Evolutionary conservation across 129 eudicot species (phyloP).

Genomic region (Tagetes erecta): DNA sequence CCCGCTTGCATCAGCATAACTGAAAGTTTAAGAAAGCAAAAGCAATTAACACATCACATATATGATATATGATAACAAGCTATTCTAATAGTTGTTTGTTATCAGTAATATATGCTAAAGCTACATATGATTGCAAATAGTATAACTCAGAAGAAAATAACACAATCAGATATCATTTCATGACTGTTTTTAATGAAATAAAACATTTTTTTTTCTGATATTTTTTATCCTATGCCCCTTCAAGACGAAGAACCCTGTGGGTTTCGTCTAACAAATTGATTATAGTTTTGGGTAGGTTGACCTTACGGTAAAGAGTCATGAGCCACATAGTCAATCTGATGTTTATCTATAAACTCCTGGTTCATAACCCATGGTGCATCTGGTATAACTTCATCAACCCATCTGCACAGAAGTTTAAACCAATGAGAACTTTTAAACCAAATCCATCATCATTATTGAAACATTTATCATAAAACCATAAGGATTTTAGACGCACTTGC

Average conservation of each 20-base stretch:
- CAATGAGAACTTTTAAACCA: constrained; percentile 14
- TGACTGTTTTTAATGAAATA: not conserved
- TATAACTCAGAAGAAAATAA: not conserved
- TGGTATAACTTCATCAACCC: constrained; percentile 99
- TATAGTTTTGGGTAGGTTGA: constrained; percentile 41
- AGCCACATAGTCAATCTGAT: constrained; percentile 88
- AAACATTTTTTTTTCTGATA: not conserved
- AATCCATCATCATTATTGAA: not conserved
- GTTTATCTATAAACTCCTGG: constrained; percentile 88
- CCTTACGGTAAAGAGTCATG: constrained; percentile 99
- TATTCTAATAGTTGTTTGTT: not conserved
- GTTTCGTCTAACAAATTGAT: constrained; percentile 16
- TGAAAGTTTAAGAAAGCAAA: constrained; percentile 38
- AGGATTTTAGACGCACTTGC: constrained; percentile 55
- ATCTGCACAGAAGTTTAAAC: constrained; percentile 47
- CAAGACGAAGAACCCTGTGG: constrained; percentile 2
- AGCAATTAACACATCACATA: constrained; percentile 38
- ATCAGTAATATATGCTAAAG: not conserved
- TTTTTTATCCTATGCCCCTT: not conserved
- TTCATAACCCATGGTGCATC: constrained; percentile 96
- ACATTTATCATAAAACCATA: not conserved
- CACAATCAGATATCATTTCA: constrained; percentile 2
- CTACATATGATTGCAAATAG: not conserved
- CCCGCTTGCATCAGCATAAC: constrained; percentile 98
- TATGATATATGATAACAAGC: not conserved